Evolutionary conservation across 2,329 filamentous ascomycete genomes (phyloP), one percentile per base, ranked within the genome.

Genomic region (Setomelanomma holmii): DNA sequence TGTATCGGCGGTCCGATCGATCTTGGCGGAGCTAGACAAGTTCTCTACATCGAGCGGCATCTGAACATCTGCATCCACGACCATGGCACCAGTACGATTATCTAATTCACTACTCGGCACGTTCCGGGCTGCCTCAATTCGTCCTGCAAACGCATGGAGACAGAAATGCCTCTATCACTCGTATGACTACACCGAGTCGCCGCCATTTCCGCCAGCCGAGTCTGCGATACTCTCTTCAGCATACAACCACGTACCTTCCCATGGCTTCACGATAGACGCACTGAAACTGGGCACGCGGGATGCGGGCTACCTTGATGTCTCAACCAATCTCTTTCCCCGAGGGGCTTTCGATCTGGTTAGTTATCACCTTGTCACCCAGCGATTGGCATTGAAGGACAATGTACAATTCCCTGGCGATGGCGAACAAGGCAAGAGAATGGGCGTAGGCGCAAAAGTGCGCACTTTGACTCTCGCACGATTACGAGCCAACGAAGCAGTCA

Each of bases 231-330:
- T 99, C 57, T 82, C 88, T 40, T 86, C 91, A n/a, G 89, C 93
- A 16, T 85, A 95, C 64, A 72, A 78, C 23, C 89, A 96, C 73
- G 86, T 98, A 8, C 91, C 92, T 16, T 75, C 82, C 44, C 84
- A 91, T 72, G 95, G 95, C 71, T 99, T 98, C 81, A 90, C 91
- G 0, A 78, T 82, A 42, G 81, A 84, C 17, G 81, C 93, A 0
- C 82, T 99, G 8, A 84, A 85, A 38, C 83, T 89, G 19, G 95
- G 93, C 55, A 91, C 91, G 55, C 86, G 86, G 67, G 91, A 96
- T 67, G 86, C 88, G 16, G 92, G 93, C 39, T 96, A 93, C 73
- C 86, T 91, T 45, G 90, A 95, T 70, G 91, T 93, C 52, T 93
- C 90, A 53, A 86, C 90, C 8, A 93, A 91, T 68, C 79, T 97